A percentile compares a stretch with the other conserved stretches of the same genome.
These are phyloP conservation scores for Epichloe brachyelytri DNA, from an alignment of 2,329 filamentous ascomycete species.

Conservation along the genomic window DNA sequence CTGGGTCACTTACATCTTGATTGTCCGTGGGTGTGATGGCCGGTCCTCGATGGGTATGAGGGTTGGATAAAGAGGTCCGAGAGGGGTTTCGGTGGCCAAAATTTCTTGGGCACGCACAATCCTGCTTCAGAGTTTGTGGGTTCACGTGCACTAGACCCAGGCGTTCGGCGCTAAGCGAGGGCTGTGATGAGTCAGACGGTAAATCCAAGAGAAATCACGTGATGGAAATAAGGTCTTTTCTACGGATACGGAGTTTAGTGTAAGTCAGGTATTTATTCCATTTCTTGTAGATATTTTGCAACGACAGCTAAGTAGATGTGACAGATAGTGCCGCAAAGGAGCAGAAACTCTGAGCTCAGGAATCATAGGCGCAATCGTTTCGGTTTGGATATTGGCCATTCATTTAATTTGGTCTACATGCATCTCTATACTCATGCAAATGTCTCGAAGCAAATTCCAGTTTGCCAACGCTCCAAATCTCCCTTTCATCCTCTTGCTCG, in stretches of 20 bases:
- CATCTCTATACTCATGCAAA: constrained; percentile 24
- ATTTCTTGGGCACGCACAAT: constrained; percentile 27
- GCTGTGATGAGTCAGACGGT: constrained; percentile 20
- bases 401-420: neutral
- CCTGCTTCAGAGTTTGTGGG: constrained; percentile 27
- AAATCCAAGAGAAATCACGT: constrained; percentile 7
- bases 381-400: neutral
- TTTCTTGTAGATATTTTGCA: neutral
- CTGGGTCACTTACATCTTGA: constrained; percentile 30
- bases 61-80: constrained; percentile 20
- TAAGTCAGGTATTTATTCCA: neutral
- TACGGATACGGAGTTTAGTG: neutral
- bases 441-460: constrained; percentile 60
- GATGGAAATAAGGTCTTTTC: neutral
- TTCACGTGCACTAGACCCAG: constrained; percentile 25
- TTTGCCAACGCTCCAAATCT: constrained; percentile 91
- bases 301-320: no score
- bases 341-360: neutral
- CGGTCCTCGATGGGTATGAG: constrained; percentile 26
- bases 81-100: constrained; percentile 27
- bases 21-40: constrained; percentile 29
- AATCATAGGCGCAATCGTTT: neutral
- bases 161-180: constrained; percentile 26
- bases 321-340: neutral
- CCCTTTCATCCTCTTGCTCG: constrained; percentile 85